Evolutionary conservation across 306 rosid genomes (phyloP), one percentile per base, ranked within the genome.

Genomic region (Quercus glauca): DNA sequence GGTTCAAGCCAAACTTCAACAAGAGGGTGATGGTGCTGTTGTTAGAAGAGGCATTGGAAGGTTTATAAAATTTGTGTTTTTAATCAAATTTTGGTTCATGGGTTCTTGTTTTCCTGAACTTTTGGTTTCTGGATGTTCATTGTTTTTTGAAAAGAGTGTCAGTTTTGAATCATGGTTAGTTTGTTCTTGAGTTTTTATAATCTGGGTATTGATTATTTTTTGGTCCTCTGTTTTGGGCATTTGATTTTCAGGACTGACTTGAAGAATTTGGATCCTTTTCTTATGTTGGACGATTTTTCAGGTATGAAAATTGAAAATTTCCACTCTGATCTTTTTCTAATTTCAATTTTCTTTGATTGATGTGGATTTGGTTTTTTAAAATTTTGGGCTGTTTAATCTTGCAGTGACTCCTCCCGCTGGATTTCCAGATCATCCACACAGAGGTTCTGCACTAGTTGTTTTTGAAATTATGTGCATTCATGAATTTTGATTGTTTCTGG

Each of bases 341-440:
- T 59, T 10, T 56, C 33, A 12, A 0, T 74, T 28, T 4, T 56
- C 10, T 4, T 60, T 61, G 60, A n/a, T 57, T 25, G 23, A 5
- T 31, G 28, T 37, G 20, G 17, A 29, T 33, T 65, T 59, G 9
- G 63, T 55, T 20, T 60, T 60, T 49, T 75, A 43, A 74, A 25
- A 70, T 63, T 71, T 6, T 45, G 14, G 63, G 5, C 17, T 60
- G 56, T 74, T 37, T 35, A 55, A 59, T 78, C 17, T 76, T 82
- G 77, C 79, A 90, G 94, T 90, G 49, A 51, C 80, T 64, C 83
- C 91, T 45, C 93, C 93, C 29, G 90, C 88, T 61, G 93, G 93
- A 76, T 90, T 90, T 75, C 88, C 93, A 29, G 93, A 90, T 67
- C 93, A 90, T 84, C 93, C 93, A 33, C 93, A 87, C 84, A 82